Evolutionary conservation across 2,329 filamentous ascomycete species (phyloP).

Genomic region (Calonectria leucothoes): DNA sequence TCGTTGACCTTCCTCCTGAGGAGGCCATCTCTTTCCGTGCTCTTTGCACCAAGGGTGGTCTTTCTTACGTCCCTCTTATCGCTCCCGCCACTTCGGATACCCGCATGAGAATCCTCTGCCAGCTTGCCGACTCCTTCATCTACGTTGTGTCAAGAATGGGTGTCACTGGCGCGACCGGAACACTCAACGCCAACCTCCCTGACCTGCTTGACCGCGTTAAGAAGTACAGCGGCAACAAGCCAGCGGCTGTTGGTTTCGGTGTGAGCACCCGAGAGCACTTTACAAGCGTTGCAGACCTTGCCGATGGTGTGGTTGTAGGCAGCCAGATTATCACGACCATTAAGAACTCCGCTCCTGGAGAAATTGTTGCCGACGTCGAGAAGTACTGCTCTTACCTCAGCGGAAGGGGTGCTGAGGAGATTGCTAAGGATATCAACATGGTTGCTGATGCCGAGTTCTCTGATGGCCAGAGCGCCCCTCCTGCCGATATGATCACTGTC

Average conservation of each 20-base stretch:
- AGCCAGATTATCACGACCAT: conserved; percentile 93
- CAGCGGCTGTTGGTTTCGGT: conserved; percentile 93
- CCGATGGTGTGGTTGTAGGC: conserved; percentile 96
- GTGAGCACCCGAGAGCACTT: conserved; percentile 97
- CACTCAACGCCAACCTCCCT: conserved; percentile 83
- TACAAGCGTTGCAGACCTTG: conserved; percentile 81
- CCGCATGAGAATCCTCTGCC: conserved; percentile 95
- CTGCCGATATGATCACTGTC: conserved; percentile 68
- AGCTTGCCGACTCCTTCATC: conserved; percentile 98
- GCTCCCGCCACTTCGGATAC: conserved; percentile 92
- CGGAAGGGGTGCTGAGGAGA: conserved; percentile 57
- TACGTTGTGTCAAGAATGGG: conserved; percentile 98
- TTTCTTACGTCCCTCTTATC: conserved; percentile 97
- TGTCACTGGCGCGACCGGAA: conserved; percentile 90
- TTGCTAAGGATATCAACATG: conserved; percentile 73
- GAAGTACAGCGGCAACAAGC: conserved; percentile 89
- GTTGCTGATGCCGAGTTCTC: conserved; percentile 64
- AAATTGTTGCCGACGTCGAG: conserved; percentile 75
- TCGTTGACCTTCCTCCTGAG: conserved; percentile 95
- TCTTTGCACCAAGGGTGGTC: conserved; percentile 80
- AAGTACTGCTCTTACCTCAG: conserved; percentile 83
- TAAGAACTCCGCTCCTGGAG: conserved; percentile 46
- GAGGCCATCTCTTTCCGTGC: conserved; percentile 93
- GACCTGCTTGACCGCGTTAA: conserved; percentile 87
- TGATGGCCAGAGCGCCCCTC: conserved; percentile 57